Base-by-base conservation (phyloP, 257 asterid species). In the Osmanthus fragrans region DNA sequence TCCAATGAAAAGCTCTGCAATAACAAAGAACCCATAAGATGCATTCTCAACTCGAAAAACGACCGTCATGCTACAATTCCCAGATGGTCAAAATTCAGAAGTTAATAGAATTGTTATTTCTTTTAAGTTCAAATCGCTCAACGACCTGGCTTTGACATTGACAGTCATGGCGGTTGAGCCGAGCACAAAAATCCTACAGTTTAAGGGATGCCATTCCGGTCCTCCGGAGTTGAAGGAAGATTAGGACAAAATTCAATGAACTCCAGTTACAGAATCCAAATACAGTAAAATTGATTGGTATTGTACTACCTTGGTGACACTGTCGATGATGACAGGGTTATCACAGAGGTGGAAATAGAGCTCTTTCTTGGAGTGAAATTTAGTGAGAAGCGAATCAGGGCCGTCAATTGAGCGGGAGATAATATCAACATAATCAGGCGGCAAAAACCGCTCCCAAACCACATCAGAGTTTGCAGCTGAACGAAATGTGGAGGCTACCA, bases 361-460 rank as follows among this genome's bases (percentile, higher is more conserved):
- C 16, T 90, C 90, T 84, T 94, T 94, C 85, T 83, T 94, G 0
- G 94, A 88, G 1, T 12, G 68, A n/a, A 82, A 79, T 1, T 80
- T 58, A 5, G 19, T 25, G 0, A 88, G 40, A 76, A 77, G 34
- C 32, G 80, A 78, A 34, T 79, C 86, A 33, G 83, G 56, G 29
- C 10, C 42, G 42, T 37, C 42, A 37, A 8, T 37, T 37, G 42
- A 37, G 42, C 42, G 42, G 10, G 42, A 37, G 42, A 94, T 71
- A 8, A 92, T 80, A 33, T 88, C 88, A 5, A 78, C 83, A 45
- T 88, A 90, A 75, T 92, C 97, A 13, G 91, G 36, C n/a, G 98
- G 98, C 81, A 94, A 66, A 76, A 94, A 94, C 30, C 90, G 86
- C 21, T 71, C 89, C 97, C 98, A 94, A 16, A 92, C 96, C 60